Evolutionary conservation across 2,329 filamentous ascomycete species (phyloP), one percentile per base, ranked within the genome.

Genomic region (Penicillium fuscoglaucum): DNA sequence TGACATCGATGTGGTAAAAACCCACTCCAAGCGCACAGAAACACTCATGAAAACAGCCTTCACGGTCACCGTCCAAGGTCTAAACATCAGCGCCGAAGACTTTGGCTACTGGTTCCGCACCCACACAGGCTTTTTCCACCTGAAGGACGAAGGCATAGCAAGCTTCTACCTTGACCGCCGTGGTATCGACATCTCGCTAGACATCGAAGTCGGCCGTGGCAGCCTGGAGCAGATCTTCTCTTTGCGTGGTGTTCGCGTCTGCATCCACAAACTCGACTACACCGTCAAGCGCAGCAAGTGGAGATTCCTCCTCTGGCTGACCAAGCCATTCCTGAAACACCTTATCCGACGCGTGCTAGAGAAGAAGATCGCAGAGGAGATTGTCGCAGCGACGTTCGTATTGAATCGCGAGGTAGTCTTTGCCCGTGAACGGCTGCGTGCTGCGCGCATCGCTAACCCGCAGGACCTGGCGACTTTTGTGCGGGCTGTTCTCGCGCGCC

Each of bases 71-170:
- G 78, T 96, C 40, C 88, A 91, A 62, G 93, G 93, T 0, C 78
- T 98, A 9, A 96, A 91, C 0, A 82, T 95, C 54, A 87, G 89
- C 41, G 93, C 93, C 3, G 87, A 93, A 26, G 92, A 97, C 61
- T 81, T 98, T 33, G 93, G 93, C 26, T 98, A 93, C 78, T 96
- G 93, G 86, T 79, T 97, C 33, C 89, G 90, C 10, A 83, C 90
- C 0, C 93, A 95, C 72, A 86, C 87, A 15, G 87, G 90, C 2
- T 68, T 96, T 2, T 80, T 96, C 49, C 86, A 87, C 26, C 81
- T 96, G 31, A 84, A 86, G 2, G 92, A 96, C 68, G 84, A 92
- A 72, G 93, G 93, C 4, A 90, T 97, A 48, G 91, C 90, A 6
- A 91, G 89, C 31, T 92, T 98, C 74, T 85, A 86, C 45, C 84